Evolutionary conservation across 306 rosid genomes (phyloP).

Genomic region (Astragalus glycyphyllos): DNA sequence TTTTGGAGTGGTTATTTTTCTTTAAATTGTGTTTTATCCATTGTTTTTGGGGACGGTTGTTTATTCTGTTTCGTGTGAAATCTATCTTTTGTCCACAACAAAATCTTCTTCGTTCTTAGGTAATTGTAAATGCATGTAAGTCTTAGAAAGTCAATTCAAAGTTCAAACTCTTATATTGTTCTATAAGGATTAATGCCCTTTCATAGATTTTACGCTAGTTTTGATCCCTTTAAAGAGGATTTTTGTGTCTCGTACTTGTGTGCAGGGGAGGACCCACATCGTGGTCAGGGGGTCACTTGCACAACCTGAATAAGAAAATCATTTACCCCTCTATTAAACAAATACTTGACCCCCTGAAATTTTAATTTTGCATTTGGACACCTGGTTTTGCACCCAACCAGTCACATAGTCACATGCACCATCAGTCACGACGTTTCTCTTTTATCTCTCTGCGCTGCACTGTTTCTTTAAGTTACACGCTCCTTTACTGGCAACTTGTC

Average conservation of each 20-base stretch:
- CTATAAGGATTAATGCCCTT: constrained; percentile 29
- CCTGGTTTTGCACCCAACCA: no score
- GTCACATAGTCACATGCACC: no score
- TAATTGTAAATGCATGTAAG: neutral
- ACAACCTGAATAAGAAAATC: no score
- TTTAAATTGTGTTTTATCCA: neutral
- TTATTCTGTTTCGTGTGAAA: neutral
- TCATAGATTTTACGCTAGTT: constrained; percentile 11
- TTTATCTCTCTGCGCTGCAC: no score
- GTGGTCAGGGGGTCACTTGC: no score
- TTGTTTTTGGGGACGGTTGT: neutral
- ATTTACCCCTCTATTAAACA: no score
- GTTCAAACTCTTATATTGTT: neutral
- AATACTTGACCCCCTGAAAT: no score
- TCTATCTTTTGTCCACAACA: constrained; percentile 3
- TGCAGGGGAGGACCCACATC: no score
- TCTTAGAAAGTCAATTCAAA: constrained; percentile 28
- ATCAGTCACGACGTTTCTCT: no score
- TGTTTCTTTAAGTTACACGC: no score
- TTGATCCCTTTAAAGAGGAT: neutral
- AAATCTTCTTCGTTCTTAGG: constrained; percentile 1
- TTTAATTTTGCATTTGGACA: no score
- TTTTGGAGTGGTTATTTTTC: neutral
- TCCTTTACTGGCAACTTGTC: no score
- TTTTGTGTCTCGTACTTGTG: constrained; percentile 19